A percentile compares a stretch with the other conserved stretches of the same genome.
phyloP scores from a whole-genome alignment of 306 rosid genomes.

The Lathyrus aphaca region DNA sequence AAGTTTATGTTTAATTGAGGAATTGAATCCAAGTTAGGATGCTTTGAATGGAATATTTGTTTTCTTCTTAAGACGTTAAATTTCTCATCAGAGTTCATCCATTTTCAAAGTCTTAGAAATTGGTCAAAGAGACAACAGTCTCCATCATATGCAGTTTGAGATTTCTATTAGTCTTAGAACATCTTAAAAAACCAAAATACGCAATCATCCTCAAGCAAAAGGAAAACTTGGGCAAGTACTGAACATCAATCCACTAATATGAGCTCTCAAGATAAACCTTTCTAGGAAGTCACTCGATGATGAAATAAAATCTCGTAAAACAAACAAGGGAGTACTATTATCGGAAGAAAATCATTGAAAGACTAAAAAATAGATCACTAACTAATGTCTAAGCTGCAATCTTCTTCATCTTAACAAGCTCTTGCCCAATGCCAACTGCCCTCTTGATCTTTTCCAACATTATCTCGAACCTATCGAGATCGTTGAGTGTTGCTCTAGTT shows the following conservation, averaged over 20 bases:
- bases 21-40: too few species aligned
- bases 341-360: slow-evolving; percentile 42
- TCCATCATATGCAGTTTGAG: neutral
- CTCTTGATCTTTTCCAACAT: slow-evolving; percentile 97
- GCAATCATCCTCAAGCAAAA: neutral
- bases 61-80: too few species aligned
- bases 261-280: neutral
- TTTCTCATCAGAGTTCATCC: too few species aligned
- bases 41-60: too few species aligned
- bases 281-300: slow-evolving; percentile 3
- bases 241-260: neutral
- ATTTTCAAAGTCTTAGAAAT: too few species aligned
- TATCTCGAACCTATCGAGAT: slow-evolving; percentile 89
- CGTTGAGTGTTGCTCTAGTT: slow-evolving; percentile 77
- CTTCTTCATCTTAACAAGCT: slow-evolving; percentile 81
- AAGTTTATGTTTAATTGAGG: too few species aligned
- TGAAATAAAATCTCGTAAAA: slow-evolving; percentile 15
- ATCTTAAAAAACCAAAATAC: neutral
- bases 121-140: neutral
- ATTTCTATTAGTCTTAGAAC: neutral
- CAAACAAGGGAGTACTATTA: slow-evolving; percentile 21
- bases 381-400: slow-evolving; percentile 46
- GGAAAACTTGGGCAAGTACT: neutral
- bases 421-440: slow-evolving; percentile 80
- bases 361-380: slow-evolving; percentile 30